Percentiles rank a stretch among this genome's conserved stretches.
These are phyloP conservation scores for Fusarium hostae DNA, from an alignment of 2,329 filamentous ascomycete genomes.

Conservation along the genomic window DNA sequence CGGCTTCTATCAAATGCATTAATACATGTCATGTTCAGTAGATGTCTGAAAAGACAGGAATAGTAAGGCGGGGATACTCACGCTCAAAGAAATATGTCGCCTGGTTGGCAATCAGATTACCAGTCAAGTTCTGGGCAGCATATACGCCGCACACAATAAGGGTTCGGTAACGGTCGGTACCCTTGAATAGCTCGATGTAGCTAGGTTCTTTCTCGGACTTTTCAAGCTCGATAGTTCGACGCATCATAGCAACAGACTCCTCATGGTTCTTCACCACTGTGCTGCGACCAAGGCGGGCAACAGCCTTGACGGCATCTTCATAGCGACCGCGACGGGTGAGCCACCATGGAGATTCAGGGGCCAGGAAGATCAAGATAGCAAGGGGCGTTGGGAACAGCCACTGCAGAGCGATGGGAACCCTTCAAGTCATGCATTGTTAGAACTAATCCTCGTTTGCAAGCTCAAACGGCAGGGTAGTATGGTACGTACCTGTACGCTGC, in stretches of 20 bases:
- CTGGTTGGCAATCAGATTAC: conserved; percentile 71
- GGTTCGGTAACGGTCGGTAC: conserved; percentile 64
- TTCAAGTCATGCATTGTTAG: conserved; percentile 16
- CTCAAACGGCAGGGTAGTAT: conserved; percentile 4
- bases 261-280: background rate
- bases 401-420: conserved; percentile 65
- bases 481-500: conserved; percentile 33
- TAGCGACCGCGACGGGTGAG: conserved; percentile 60
- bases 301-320: conserved; percentile 54
- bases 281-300: background rate
- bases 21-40: background rate
- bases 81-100: conserved; percentile 68
- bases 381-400: conserved; percentile 69
- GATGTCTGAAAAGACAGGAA: background rate
- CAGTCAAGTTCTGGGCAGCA: conserved; percentile 68
- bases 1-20: conserved; percentile 63
- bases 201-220: conserved; percentile 56
- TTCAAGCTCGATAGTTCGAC: conserved; percentile 65
- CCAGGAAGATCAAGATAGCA: conserved; percentile 61
- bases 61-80: conserved; percentile 13
- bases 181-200: conserved; percentile 63
- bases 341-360: conserved; percentile 66
- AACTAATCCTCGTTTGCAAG: conserved; percentile 33
- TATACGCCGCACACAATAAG: conserved; percentile 68
- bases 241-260: conserved; percentile 66